phyloP scores from a whole-genome alignment of 2,329 filamentous ascomycete species.

The Penicillium sp. region DNA sequence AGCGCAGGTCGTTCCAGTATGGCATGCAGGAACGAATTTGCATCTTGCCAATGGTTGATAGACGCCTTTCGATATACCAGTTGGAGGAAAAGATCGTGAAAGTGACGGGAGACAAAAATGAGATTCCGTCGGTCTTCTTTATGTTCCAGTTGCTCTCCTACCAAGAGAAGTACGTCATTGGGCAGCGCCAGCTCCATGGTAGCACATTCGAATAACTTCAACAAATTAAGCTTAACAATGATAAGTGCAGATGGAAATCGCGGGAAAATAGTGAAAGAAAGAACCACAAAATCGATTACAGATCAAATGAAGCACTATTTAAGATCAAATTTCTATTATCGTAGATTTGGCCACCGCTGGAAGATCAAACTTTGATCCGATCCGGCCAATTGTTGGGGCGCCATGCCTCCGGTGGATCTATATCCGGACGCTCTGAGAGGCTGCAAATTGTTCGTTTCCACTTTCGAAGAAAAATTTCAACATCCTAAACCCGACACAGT shows the following conservation, averaged over 20 bases:
- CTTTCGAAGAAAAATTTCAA: not conserved
- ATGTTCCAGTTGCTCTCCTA: constrained; percentile 30
- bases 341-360: constrained; percentile 2
- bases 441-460: not conserved
- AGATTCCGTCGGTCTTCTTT: constrained; percentile 29
- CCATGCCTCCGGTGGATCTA: not conserved
- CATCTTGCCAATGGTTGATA: constrained; percentile 20
- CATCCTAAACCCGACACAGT: not conserved
- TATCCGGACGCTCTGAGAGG: not conserved
- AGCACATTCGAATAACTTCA: not conserved
- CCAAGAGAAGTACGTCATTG: constrained; percentile 32
- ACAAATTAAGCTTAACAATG: not conserved
- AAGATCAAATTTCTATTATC: not conserved
- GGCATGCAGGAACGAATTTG: constrained; percentile 24
- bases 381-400: not conserved
- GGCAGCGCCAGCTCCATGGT: constrained; percentile 14
- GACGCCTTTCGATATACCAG: constrained; percentile 24
- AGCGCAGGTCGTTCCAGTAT: constrained; percentile 25
- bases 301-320: not conserved
- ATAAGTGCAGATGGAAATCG: not conserved
- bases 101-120: constrained; percentile 27
- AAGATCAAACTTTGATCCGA: constrained; percentile 5
- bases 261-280: not conserved
- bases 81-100: constrained; percentile 30
- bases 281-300: not conserved